Conservation (phyloP, 2,329 filamentous ascomycete genomes). For the Geoglossum cookeanum region DNA sequence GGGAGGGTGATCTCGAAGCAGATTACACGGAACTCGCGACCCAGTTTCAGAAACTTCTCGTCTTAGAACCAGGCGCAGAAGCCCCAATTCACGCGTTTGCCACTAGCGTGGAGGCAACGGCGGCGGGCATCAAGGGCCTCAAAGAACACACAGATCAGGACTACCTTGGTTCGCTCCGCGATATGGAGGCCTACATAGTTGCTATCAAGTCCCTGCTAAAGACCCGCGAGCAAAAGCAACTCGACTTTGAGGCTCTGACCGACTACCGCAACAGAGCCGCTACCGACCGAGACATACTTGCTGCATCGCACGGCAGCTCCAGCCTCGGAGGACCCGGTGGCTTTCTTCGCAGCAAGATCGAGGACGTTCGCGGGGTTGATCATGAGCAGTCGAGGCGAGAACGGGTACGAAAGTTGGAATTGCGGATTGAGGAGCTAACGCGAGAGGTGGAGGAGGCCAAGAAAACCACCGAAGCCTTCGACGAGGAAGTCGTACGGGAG, state of each 20-base stretch:
- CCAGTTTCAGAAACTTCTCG: conserved; percentile 86
- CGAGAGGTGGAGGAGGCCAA: conserved; percentile 76
- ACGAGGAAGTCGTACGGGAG: conserved; percentile 88
- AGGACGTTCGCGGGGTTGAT: conserved; percentile 91
- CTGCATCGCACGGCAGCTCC: conserved; percentile 40
- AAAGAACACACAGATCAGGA: conserved; percentile 89
- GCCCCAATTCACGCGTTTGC: conserved; percentile 70
- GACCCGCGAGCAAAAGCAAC: conserved; percentile 88
- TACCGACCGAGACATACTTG: conserved; percentile 63
- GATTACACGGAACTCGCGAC: conserved; percentile 81
- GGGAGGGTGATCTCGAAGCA: conserved; percentile 69
- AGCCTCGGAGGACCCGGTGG: conserved; percentile 58
- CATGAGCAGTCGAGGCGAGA: conserved; percentile 83
- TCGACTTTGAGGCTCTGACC: conserved; percentile 89
- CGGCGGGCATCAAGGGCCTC: conserved; percentile 56
- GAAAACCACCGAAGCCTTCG: conserved; percentile 76
- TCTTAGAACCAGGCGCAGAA: conserved; percentile 74
- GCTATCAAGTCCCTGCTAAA: conserved; percentile 77
- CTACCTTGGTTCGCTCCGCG: conserved; percentile 76
- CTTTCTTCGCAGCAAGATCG: conserved; percentile 84
- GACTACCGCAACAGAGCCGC: conserved; percentile 90
- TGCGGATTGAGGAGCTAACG: conserved; percentile 82
- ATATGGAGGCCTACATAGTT: conserved; percentile 90
- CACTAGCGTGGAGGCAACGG: conserved; percentile 66
- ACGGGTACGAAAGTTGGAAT: conserved; percentile 70